Percentiles rank a stretch among this genome's conserved stretches.
These are phyloP conservation scores for Termitomyces sp. DNA, from an alignment of 768 basidiomycete species.

Conservation along the genomic window DNA sequence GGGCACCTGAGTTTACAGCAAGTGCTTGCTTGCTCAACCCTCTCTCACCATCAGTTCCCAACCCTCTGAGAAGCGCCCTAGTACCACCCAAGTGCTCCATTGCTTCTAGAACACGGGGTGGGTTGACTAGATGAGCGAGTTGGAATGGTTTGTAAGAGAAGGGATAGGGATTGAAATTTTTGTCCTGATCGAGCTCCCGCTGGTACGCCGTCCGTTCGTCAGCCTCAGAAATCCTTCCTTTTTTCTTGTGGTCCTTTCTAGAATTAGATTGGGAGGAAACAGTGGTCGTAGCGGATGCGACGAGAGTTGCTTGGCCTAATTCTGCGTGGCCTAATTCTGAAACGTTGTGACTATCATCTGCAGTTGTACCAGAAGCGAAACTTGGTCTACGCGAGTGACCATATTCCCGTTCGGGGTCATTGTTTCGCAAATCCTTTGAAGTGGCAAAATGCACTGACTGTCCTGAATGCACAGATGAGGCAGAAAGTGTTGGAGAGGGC, in stretches of 20 bases:
- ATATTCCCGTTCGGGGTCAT: slow-evolving; percentile 44
- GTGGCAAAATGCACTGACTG: slow-evolving; percentile 42
- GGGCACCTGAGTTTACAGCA: slow-evolving; percentile 7
- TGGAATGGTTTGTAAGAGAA: slow-evolving; percentile 69
- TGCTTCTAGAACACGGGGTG: slow-evolving; percentile 61
- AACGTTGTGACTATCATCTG: slow-evolving; percentile 29
- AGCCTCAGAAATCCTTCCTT: slow-evolving; percentile 16
- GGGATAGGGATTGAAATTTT: slow-evolving; percentile 52
- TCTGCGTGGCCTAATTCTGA: slow-evolving; percentile 8
- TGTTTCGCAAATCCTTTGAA: slow-evolving; percentile 57
- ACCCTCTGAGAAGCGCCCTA: slow-evolving; percentile 56
- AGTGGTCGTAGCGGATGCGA: slow-evolving; percentile 28
- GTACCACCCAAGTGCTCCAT: slow-evolving; percentile 71
- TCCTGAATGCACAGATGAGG: slow-evolving; percentile 38
- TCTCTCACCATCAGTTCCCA: slow-evolving; percentile 57
- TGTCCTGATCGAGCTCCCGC: slow-evolving; percentile 31
- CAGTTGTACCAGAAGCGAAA: slow-evolving; percentile 44
- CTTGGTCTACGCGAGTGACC: slow-evolving; percentile 53
- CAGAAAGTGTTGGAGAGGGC: slow-evolving; percentile 75
- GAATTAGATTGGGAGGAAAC: slow-evolving; percentile 19
- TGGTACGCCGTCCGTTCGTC: slow-evolving; percentile 27
- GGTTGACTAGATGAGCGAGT: slow-evolving; percentile 86
- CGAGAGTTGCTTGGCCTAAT: slow-evolving; percentile 26
- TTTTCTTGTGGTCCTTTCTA: slow-evolving; percentile 20
- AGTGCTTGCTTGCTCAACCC: slow-evolving; percentile 34